Evolutionary conservation across 192 early-diverging fungal genomes (phyloP).

Genomic region (Rhizophagus sp.): DNA sequence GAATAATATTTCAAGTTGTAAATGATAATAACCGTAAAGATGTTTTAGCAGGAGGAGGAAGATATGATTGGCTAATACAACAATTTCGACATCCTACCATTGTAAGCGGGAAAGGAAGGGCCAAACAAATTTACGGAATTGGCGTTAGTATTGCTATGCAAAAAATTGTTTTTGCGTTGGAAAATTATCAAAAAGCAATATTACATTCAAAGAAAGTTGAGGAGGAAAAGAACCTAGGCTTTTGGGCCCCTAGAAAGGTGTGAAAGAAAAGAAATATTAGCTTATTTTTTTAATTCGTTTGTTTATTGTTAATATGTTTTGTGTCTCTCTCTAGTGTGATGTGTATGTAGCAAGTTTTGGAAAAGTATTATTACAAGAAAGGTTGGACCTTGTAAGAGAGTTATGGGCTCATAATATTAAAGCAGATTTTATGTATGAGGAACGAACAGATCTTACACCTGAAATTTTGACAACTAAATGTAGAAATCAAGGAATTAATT

Average conservation of each 20-base stretch:
- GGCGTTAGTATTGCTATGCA: slow-evolving; percentile 85
- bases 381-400: slow-evolving; percentile 75
- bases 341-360: slow-evolving; percentile 85
- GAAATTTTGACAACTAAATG: slow-evolving; percentile 64
- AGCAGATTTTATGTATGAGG: slow-evolving; percentile 81
- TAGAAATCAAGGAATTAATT: slow-evolving; percentile 70
- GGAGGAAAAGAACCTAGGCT: slow-evolving; percentile 44
- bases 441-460: slow-evolving; percentile 66
- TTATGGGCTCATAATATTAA: slow-evolving; percentile 77
- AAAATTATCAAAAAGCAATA: slow-evolving; percentile 55
- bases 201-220: slow-evolving; percentile 43
- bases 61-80: slow-evolving; percentile 57
- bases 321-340: slow-evolving; percentile 52
- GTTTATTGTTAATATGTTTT: background rate
- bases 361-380: slow-evolving; percentile 66
- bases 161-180: slow-evolving; percentile 65
- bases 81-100: slow-evolving; percentile 48
- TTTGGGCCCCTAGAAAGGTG: slow-evolving; percentile 51
- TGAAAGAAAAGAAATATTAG: background rate
- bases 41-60: slow-evolving; percentile 56
- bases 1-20: slow-evolving; percentile 57
- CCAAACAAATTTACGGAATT: slow-evolving; percentile 55
- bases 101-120: slow-evolving; percentile 29
- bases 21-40: slow-evolving; percentile 52
- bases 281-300: background rate